phyloP scores from a whole-genome alignment of 805 yeast species.

The Osmozyma mogii region DNA sequence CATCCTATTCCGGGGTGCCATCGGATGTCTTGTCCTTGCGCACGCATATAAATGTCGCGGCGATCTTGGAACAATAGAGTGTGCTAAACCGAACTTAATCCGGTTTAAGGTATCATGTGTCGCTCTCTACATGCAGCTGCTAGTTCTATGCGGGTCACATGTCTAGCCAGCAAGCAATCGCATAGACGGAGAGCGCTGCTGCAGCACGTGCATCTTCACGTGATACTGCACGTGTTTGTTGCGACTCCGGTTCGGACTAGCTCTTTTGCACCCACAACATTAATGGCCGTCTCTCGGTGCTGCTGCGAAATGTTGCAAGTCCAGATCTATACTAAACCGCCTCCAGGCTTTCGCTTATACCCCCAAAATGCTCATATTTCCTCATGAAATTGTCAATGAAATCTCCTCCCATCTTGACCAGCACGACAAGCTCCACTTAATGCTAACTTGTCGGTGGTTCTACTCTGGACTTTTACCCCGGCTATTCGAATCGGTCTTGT shows the following conservation, averaged over 20 bases:
- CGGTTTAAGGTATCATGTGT: no score
- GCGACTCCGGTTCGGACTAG: background rate
- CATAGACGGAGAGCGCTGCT: no score
- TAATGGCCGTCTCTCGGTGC: background rate
- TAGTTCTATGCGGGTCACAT: no score
- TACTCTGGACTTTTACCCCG: conserved; percentile 4
- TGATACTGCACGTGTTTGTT: conserved; percentile 1
- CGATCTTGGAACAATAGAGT: no score
- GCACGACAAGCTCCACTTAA: conserved; percentile 7
- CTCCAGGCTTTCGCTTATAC: background rate
- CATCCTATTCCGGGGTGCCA: no score
- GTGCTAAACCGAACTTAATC: no score
- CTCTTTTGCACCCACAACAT: conserved; percentile 12
- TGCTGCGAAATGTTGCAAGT: background rate
- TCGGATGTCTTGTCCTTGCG: no score
- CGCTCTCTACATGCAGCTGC: no score
- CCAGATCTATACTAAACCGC: background rate
- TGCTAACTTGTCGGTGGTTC: conserved; percentile 5
- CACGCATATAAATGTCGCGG: no score
- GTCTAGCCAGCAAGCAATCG: no score
- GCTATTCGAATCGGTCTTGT: conserved; percentile 6
- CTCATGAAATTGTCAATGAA: conserved; percentile 5
- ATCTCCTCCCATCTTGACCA: conserved; percentile 8
- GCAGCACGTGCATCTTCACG: no score
- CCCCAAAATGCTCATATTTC: conserved; percentile 3